Base-by-base conservation (phyloP, 208 protist genomes). In the Blechomonas ayalai region DNA sequence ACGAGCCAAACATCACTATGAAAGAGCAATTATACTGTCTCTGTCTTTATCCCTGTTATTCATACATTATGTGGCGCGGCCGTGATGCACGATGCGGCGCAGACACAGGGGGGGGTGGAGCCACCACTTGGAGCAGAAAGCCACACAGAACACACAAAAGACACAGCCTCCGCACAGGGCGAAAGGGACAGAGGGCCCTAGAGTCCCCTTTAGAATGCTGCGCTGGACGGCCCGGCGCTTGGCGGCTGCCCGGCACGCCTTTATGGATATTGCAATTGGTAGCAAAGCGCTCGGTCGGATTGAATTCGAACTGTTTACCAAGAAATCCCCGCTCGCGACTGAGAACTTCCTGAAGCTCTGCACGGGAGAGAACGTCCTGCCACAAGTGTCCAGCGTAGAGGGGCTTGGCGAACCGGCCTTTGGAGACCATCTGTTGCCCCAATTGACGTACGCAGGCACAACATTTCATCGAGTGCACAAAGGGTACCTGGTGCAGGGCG, bases 381-480 rank as follows among this genome's bases (percentile, higher is more conserved):
- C 73, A 13, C 51, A 35, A 23, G 63, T 83, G 13, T 52, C 74
- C 19, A 82, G 62, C 34, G 57, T 63, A 0, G 72, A 80, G 0
- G 79, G 73, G 0, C 49, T 88, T n/a, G 65, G 46, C 12, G 68
- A 86, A 41, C 73, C 78, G 9, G 63, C 70, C 12, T 91, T 90
- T 57, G 56, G 53, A 7, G 77, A 88, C 37, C 79, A 86, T 50
- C 85, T 87, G 42, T 58, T 90, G 18, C 82, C 82, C 3, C 76
- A 90, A 49, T 79, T 97, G 34, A 76, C 77, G 36, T 98, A 97
- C 80, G 74, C 75, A 37, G 58, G 67, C 35, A 88, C 75, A 8
- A 72, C 62, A 7, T 92, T 98, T 44, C 96, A 98, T 53, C 85
- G 96, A 47, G 69, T 98, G 15, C 75, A 94, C 25, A 62, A 58